phyloP scores from a whole-genome alignment of 2,329 filamentous ascomycete species.

The Beauveria bassiana region DNA sequence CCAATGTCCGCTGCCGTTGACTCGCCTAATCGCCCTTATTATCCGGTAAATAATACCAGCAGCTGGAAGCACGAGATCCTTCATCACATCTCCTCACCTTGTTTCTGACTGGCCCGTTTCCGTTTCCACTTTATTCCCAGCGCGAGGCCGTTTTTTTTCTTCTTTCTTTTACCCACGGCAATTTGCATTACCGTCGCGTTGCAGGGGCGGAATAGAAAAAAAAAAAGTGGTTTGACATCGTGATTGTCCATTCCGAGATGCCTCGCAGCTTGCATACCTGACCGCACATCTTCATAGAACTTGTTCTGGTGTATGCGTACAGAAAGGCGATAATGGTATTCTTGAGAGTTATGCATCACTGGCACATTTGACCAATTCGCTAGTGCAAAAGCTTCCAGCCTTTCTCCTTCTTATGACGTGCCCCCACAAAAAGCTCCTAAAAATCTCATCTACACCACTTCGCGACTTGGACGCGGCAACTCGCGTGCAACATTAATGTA shows the following conservation, averaged over 20 bases:
- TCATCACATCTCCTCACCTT: background rate
- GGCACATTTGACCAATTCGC: background rate
- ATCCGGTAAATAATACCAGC: too few relatives aligned
- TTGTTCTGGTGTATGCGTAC: too few relatives aligned
- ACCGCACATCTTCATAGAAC: too few relatives aligned
- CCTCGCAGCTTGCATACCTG: too few relatives aligned
- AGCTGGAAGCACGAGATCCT: background rate
- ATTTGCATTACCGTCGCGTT: background rate
- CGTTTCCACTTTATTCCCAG: background rate
- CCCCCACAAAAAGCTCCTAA: background rate
- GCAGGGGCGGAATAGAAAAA: background rate
- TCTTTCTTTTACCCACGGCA: too few relatives aligned
- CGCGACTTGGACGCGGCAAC: constrained; percentile 5
- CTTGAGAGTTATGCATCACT: background rate
- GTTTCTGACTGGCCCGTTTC: background rate
- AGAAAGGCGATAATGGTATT: too few relatives aligned
- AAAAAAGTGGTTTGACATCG: background rate
- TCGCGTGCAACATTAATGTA: background rate
- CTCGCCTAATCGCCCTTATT: too few relatives aligned
- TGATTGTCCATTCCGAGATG: too few relatives aligned
- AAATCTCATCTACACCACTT: background rate
- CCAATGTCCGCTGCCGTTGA: too few relatives aligned
- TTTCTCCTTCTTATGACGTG: background rate
- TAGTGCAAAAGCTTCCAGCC: background rate
- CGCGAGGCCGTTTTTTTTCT: too few relatives aligned